Evolutionary conservation across 768 basidiomycete genomes (phyloP).

Genomic region (Russula foetens): DNA sequence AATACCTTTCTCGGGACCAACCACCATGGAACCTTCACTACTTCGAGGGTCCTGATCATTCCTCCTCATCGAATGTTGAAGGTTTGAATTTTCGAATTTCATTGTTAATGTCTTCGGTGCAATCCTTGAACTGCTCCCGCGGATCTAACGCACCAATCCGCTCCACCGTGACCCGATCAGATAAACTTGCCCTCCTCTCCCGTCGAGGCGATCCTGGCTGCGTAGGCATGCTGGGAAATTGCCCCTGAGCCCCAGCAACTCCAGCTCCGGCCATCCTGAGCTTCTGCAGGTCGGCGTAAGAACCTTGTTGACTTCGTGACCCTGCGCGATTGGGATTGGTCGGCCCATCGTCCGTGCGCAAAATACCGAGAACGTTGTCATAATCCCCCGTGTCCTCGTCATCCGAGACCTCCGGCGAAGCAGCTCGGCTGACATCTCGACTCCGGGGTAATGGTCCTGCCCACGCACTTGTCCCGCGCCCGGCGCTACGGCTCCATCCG

Average conservation of each 20-base stretch:
- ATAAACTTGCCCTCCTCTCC: constrained; percentile 49
- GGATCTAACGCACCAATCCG: constrained; percentile 54
- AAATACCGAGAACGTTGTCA: constrained; percentile 72
- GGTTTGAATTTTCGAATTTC: constrained; percentile 41
- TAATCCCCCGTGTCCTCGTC: constrained; percentile 89
- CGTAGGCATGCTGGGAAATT: constrained; percentile 18
- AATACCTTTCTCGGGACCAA: constrained; percentile 15
- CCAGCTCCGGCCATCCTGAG: constrained; percentile 33
- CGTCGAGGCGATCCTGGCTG: constrained; percentile 26
- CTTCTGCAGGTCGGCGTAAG: constrained; percentile 77
- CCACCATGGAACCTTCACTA: constrained; percentile 19
- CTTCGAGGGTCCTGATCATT: background rate
- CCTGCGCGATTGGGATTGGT: constrained; percentile 30
- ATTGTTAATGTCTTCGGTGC: constrained; percentile 58
- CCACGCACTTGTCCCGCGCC: constrained; percentile 83
- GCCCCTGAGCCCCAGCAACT: constrained; percentile 21
- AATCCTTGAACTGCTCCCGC: constrained; percentile 50
- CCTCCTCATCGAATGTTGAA: background rate
- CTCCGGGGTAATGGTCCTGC: constrained; percentile 42
- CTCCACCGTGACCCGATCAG: constrained; percentile 53
- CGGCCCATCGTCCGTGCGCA: constrained; percentile 44
- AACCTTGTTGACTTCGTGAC: constrained; percentile 55
- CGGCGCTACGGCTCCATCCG: constrained; percentile 75
- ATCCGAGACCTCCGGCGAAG: constrained; percentile 71
- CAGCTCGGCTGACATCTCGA: constrained; percentile 54